A percentile compares a stretch with the other conserved stretches of the same genome.
Evolutionary conservation across 768 basidiomycete species (phyloP).

Genomic region (Leccinellum rugosiceps): DNA sequence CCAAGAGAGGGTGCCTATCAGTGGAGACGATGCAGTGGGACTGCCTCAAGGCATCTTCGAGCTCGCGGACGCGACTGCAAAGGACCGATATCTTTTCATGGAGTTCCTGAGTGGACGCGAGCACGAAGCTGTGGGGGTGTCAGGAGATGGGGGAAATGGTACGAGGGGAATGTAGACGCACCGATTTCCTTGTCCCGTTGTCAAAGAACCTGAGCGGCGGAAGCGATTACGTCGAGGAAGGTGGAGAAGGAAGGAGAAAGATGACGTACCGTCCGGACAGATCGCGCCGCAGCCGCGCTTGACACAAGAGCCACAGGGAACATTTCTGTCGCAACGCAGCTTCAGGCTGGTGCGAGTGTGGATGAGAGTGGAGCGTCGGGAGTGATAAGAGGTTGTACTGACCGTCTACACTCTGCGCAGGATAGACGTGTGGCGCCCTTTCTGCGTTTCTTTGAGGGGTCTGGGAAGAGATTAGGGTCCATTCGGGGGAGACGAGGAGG

Average conservation of each 20-base stretch:
- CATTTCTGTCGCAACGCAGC: conserved; percentile 61
- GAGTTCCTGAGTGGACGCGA: conserved; percentile 76
- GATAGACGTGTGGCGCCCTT: conserved; percentile 75
- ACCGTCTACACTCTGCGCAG: conserved; percentile 81
- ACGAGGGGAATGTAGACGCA: conserved; percentile 25
- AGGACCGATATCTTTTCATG: conserved; percentile 81
- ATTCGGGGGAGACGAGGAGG: conserved; percentile 7
- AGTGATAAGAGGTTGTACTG: conserved; percentile 1
- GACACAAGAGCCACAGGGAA: conserved; percentile 78
- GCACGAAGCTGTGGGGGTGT: conserved; percentile 54
- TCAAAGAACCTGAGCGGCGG: conserved; percentile 57
- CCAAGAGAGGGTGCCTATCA: conserved; percentile 63
- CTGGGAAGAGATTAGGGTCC: conserved; percentile 27
- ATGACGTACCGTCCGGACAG: conserved; percentile 67
- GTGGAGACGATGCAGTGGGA: conserved; percentile 56
- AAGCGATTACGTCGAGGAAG: conserved; percentile 18
- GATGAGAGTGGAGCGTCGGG: neutral
- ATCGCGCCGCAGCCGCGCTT: conserved; percentile 80
- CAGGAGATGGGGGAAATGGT: neutral
- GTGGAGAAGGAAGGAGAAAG: conserved; percentile 6
- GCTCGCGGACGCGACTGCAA: conserved; percentile 67
- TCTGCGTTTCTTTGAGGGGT: conserved; percentile 53
- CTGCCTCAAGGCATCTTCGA: conserved; percentile 66
- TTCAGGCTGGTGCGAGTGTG: conserved; percentile 21
- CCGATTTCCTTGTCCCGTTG: conserved; percentile 82